Conservation (phyloP, 202 grass and related monocot genomes). For the Brachypodium distachyon region DNA sequence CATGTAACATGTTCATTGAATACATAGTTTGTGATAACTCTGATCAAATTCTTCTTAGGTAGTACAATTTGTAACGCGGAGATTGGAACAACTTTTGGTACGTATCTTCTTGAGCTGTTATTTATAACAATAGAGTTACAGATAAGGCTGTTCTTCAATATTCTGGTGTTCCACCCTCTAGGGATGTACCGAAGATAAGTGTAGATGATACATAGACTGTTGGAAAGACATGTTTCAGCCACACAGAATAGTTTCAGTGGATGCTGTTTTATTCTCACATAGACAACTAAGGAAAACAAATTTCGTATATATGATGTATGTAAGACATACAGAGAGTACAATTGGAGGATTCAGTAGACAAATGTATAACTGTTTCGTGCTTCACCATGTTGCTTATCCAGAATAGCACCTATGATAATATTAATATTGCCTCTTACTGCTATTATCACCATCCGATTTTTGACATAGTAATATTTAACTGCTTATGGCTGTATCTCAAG, state of each 20-base stretch:
- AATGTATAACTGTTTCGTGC: background rate
- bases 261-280: background rate
- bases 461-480: too few species aligned
- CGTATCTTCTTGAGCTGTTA: slow-evolving; percentile 16
- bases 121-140: slow-evolving; percentile 21
- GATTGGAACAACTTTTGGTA: slow-evolving; percentile 98
- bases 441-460: background rate
- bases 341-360: too few species aligned
- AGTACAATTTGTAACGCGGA: slow-evolving; percentile 74
- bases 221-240: background rate
- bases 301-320: background rate
- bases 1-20: slow-evolving; percentile 1
- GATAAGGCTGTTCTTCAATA: background rate
- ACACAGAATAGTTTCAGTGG: background rate
- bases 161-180: background rate
- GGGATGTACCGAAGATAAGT: background rate
- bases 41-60: slow-evolving; percentile 40
- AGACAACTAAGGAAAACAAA: background rate
- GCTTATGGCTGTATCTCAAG: too few species aligned
- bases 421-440: background rate
- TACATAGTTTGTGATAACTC: slow-evolving; percentile 17
- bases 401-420: background rate
- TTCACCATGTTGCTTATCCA: background rate
- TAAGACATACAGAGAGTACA: too few species aligned
- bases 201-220: background rate